These are phyloP conservation scores for Lipomyces chichibuensis DNA, from an alignment of 805 yeast genomes.

Conservation along the genomic window DNA sequence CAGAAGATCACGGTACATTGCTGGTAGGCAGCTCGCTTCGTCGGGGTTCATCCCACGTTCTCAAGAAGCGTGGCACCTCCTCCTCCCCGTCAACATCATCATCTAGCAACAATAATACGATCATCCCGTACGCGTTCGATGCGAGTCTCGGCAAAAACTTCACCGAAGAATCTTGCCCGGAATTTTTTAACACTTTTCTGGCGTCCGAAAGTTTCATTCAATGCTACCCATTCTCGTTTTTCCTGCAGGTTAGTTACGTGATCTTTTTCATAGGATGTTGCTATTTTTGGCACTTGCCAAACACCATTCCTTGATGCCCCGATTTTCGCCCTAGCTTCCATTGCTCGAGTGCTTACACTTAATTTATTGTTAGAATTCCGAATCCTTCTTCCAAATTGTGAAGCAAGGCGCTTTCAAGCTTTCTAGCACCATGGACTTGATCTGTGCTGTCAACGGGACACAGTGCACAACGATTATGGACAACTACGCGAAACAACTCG, in stretches of 20 bases:
- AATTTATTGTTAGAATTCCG: slow-evolving; percentile 33
- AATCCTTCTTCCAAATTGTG: slow-evolving; percentile 40
- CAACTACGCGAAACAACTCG: slow-evolving; percentile 30
- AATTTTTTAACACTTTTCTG: slow-evolving; percentile 39
- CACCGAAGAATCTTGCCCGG: slow-evolving; percentile 38
- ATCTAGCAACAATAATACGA: slow-evolving; percentile 2
- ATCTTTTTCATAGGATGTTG: not conserved
- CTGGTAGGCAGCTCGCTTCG: not conserved
- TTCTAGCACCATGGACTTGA: slow-evolving; percentile 37
- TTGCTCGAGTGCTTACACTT: not conserved
- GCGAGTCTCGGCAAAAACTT: slow-evolving; percentile 41
- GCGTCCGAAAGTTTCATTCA: slow-evolving; percentile 36
- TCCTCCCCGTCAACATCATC: not conserved
- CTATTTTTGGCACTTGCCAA: not conserved
- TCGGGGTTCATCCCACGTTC: not conserved
- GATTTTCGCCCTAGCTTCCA: not conserved
- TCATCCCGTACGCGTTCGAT: slow-evolving; percentile 39
- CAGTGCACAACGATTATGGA: slow-evolving; percentile 38
- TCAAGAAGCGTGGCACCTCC: not conserved
- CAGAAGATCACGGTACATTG: not conserved
- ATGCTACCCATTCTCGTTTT: slow-evolving; percentile 43
- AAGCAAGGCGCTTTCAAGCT: slow-evolving; percentile 38
- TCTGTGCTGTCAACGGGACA: slow-evolving; percentile 39
- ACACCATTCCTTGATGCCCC: not conserved
- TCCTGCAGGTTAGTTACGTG: slow-evolving; percentile 31